Base-by-base conservation (phyloP, 805 yeast genomes). In the Candida insectalens region DNA sequence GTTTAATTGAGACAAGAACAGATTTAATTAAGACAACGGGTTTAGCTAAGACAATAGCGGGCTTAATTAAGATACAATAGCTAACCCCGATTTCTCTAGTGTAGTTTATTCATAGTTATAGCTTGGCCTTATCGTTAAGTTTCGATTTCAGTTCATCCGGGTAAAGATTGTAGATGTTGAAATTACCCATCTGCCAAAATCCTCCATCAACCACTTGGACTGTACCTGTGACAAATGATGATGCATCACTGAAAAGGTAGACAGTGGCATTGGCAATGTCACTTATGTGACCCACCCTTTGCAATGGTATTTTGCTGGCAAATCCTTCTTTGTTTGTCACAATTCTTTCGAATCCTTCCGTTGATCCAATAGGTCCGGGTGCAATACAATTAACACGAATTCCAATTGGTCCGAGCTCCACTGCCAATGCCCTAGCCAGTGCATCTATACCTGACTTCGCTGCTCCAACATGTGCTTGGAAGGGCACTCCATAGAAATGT, bases 391-490 rank as follows among this genome's bases (percentile, higher is more conserved):
- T 88, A 30, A 77, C 70, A 36, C 92, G 70, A 29, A 88, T 69
- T 4, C 96, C 96, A 36, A 83, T 53, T 2, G 96, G 95, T 1
- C 96, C 96, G 35, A 84, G 65, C 58, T 88, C 97, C 5, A 87
- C 92, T 2, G 96, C 94, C 38, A 88, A 59, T 2, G 87, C 79
- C 43, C 80, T 77, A 19, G 84, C 74, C 25, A 88, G 63, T 3
- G 96, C 94, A 54, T 89, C 97, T 27, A 89, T 69, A 18, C 96
- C 97, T 1, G 96, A 95, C 59, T 89, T 89, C 3, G 96, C 96
- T 0, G 96, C 96, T 5, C 88, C 80, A 3, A 87, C 96, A 49
- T 89, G 96, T 5, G 76, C 49, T 59, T 89, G 96, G 62, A 81
- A 76, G 10, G 95, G 95, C 19, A 82, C 74, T 8, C 96, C 96